A percentile compares a stretch with the other conserved stretches of the same genome.
Conservation (phyloP, 2,329 filamentous ascomycete genomes). For the Rhynchosporium secalis region DNA sequence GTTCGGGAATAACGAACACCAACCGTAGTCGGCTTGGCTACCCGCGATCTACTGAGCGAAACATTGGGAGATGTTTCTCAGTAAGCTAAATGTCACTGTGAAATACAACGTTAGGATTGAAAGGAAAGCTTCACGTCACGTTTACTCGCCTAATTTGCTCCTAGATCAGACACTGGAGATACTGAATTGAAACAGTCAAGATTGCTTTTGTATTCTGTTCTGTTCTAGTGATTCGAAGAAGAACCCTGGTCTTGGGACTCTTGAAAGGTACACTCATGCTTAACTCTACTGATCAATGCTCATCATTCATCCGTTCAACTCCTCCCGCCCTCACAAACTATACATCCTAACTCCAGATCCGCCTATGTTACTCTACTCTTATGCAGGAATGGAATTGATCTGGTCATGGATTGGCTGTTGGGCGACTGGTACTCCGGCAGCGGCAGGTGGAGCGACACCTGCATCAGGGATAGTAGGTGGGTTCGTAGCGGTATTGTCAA, state of each 20-base stretch:
- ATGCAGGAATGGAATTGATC: constrained; percentile 31
- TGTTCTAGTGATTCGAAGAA: constrained; percentile 19
- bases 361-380: constrained; percentile 23
- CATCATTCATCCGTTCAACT: constrained; percentile 1
- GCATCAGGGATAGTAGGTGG: constrained; percentile 31
- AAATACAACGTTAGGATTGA: too few relatives aligned
- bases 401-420: constrained; percentile 26
- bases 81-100: too few relatives aligned
- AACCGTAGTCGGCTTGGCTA: too few relatives aligned
- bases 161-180: neutral
- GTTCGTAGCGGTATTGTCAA: constrained; percentile 23
- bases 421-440: constrained; percentile 15
- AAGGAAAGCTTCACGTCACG: too few relatives aligned
- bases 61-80: too few relatives aligned
- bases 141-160: too few relatives aligned
- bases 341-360: constrained; percentile 11
- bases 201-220: constrained; percentile 9
- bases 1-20: too few relatives aligned
- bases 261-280: constrained; percentile 11
- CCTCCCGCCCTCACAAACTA: neutral
- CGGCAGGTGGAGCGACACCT: constrained; percentile 24
- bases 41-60: too few relatives aligned
- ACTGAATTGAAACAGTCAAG: neutral
- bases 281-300: constrained; percentile 6
- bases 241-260: neutral